A percentile compares a stretch with the other conserved stretches of the same genome.
These are phyloP conservation scores for Teratosphaeria nubilosa DNA, from an alignment of 2,329 filamentous ascomycete species.

Conservation along the genomic window DNA sequence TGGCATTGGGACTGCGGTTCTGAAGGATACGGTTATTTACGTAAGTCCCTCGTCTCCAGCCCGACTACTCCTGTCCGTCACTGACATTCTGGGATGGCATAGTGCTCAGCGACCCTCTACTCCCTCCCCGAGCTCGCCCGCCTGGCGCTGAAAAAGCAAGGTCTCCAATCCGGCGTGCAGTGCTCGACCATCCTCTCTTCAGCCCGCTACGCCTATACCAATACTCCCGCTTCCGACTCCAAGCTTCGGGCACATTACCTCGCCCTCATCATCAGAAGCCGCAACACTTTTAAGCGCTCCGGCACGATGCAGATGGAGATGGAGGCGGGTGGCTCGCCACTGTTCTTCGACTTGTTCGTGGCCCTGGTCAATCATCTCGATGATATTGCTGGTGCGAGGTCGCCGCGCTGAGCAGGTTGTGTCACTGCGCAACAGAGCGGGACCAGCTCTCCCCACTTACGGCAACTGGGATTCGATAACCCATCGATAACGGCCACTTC, in stretches of 20 bases:
- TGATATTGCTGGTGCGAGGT: conserved; percentile 17
- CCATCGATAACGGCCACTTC: neutral
- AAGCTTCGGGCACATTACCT: conserved; percentile 85
- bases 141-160: conserved; percentile 77
- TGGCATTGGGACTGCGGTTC: conserved; percentile 53
- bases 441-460: neutral
- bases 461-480: neutral
- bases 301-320: conserved; percentile 95
- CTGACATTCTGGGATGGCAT: neutral
- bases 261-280: conserved; percentile 79
- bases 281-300: conserved; percentile 82
- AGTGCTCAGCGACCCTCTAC: conserved; percentile 74
- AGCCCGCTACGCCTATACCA: conserved; percentile 79
- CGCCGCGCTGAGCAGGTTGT: conserved; percentile 11
- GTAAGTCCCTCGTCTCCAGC: conserved; percentile 26
- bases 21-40: conserved; percentile 86
- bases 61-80: conserved; percentile 1
- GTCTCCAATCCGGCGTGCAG: conserved; percentile 73
- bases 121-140: conserved; percentile 76
- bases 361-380: conserved; percentile 83
- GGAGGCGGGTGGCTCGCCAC: conserved; percentile 65
- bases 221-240: conserved; percentile 85
- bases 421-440: neutral
- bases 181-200: conserved; percentile 77
- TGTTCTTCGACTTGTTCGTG: conserved; percentile 92